Conservation (phyloP, 257 asterid genomes). For the Fraxinus quadrangulata region DNA sequence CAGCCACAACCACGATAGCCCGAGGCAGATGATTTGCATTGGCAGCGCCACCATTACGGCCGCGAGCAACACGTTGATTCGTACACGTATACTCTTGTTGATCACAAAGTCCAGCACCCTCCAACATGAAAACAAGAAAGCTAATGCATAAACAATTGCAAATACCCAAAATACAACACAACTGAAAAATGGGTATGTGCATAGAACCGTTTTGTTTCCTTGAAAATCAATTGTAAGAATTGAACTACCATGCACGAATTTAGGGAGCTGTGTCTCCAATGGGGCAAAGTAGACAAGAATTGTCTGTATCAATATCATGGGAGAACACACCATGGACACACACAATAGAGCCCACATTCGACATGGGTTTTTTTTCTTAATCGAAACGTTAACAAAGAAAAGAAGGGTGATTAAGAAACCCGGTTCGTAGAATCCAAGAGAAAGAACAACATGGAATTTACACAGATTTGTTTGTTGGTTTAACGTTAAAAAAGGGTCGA, state of each 20-base stretch:
- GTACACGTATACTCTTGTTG: constrained; percentile 59
- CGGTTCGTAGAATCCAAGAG: constrained; percentile 69
- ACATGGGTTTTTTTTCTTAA: constrained; percentile 40
- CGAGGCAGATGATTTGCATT: constrained; percentile 53
- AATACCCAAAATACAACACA: constrained; percentile 54
- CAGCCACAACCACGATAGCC: constrained; percentile 49
- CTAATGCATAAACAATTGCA: constrained; percentile 46
- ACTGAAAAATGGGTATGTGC: constrained; percentile 71
- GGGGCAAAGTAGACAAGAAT: constrained; percentile 51
- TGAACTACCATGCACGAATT: constrained; percentile 51
- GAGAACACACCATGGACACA: constrained; percentile 38
- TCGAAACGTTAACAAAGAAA: constrained; percentile 60
- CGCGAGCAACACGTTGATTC: constrained; percentile 50
- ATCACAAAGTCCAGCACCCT: constrained; percentile 59
- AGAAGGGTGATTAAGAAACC: constrained; percentile 67
- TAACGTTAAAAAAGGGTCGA: constrained; percentile 38
- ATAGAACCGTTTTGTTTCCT: constrained; percentile 44
- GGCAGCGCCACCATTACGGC: constrained; percentile 64
- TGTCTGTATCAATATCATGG: constrained; percentile 42
- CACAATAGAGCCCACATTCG: constrained; percentile 44
- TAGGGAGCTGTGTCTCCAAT: constrained; percentile 38
- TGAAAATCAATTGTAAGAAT: constrained; percentile 29
- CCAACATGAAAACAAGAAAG: constrained; percentile 67
- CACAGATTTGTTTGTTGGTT: constrained; percentile 54
- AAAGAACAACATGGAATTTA: constrained; percentile 62